Base-by-base conservation (phyloP, 2,329 filamentous ascomycete genomes). In the Apiospora malaysiana region DNA sequence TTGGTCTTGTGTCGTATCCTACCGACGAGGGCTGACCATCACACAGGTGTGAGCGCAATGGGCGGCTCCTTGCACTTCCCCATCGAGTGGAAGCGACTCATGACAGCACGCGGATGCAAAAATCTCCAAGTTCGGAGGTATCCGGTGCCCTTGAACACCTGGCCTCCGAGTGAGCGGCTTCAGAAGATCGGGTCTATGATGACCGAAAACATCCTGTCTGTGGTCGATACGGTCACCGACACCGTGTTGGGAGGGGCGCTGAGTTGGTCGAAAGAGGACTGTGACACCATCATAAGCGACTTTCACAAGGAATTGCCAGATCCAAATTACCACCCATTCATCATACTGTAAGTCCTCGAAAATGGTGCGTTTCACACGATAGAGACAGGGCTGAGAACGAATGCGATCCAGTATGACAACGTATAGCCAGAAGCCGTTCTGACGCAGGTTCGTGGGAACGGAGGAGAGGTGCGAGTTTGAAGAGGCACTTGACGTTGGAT, bases 131-230 rank as follows among this genome's bases (percentile, higher is more conserved):
- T 63, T 8, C 75, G 76, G 14, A 78, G 78, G 67, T 74, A 78
- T 63, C 76, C 75, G 1, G 78, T 77, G 0, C 76, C 76, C 1
- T 76, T 77, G 14, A 79, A 79, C 69, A 69, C 76, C 0, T 78
- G 77, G 73, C 75, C 79, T 12, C 79, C 79, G 8, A 77, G 79
- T 23, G 78, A 75, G 68, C 76, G 77, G 68, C 73, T 75, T 40
- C 77, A 79, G 66, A 76, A 72, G 45, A 76, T 79, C 37, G 79
- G 79, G 37, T 69, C 71, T 8, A 75, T 79, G 75, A 79, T 79
- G 76, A 71, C 70, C 4, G 68, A 66, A 7, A 79, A 79, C 65
- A 76, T 76, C 71, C 72, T 74, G n/a, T 69, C 75, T n/a, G 76
- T 78, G 67, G 71, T 78, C 66, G 78, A 77, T 68, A 71, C 76